Base-by-base conservation (phyloP, 371 early-diverging fungal species). In the Funneliformis caledonium region DNA sequence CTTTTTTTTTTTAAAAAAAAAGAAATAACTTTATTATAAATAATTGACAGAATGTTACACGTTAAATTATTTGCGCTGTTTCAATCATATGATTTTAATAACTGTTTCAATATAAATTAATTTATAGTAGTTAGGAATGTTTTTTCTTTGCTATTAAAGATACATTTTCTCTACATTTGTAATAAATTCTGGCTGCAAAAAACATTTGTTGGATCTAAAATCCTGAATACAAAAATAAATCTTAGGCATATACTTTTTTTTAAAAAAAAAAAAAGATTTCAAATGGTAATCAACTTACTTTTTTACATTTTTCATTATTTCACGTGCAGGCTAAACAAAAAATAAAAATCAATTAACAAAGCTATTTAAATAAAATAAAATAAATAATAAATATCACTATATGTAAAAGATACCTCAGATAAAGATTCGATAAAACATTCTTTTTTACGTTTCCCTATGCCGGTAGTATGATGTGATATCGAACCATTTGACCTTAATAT, bases 391-490 rank as follows among this genome's bases (percentile, higher is more conserved):
- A 43, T 0, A 6, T n/a, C 1, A 19, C 5, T 19, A 69, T 42
- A 37, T 52, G 11, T 47, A 1, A 4, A 48, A 8, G 14, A 8
- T 60, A 75, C 75, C 75, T 75, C 59, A 9, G 33, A 31, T 75
- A 60, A 59, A 42, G 75, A 75, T 42, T 75, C 33, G 19, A 31
- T 14, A 75, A 56, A 75, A 33, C 52, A 16, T 60, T 75, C 75
- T 50, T 75, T 75, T 60, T 75, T 75, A 37, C 75, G 50, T 60
- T 75, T 75, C 19, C 59, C 75, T 59, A 75, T 75, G 22, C 75
- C 75, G 5, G 75, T 45, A 59, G 59, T 59, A 60, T 37, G 12
- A 56, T 75, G 59, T 9, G 59, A 75, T 37, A 75, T 19, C 1
- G 59, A 75, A 7, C 75, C 75, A 60, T 60, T 52, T 33, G 60